phyloP scores from a whole-genome alignment of 139 green algal genomes.

The Yamagishiella unicocca region DNA sequence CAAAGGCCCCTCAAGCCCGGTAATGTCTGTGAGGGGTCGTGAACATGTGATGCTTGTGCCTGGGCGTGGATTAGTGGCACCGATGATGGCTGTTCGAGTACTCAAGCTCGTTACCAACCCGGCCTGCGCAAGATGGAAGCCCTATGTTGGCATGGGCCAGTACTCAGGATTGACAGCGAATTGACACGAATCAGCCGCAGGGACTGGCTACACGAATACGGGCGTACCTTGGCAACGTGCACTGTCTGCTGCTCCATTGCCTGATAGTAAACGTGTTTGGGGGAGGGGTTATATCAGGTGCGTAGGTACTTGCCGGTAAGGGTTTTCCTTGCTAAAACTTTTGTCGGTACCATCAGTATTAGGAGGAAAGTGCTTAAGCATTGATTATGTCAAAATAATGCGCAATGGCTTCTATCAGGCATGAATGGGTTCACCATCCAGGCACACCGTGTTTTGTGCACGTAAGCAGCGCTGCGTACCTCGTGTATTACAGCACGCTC shows the following conservation, averaged over 20 bases:
- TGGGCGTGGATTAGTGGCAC: slow-evolving; percentile 78
- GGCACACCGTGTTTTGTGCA: no score
- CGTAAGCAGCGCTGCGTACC: no score
- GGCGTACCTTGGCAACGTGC: slow-evolving; percentile 86
- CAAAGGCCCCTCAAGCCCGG: slow-evolving; percentile 66
- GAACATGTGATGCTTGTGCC: slow-evolving; percentile 12
- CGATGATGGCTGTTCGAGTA: slow-evolving; percentile 81
- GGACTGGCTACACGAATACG: no score
- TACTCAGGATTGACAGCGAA: no score
- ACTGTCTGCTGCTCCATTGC: slow-evolving; percentile 97
- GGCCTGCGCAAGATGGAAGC: slow-evolving; percentile 60
- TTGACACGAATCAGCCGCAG: no score
- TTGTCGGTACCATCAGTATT: no score
- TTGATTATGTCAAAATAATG: no score
- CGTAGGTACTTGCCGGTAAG: no score
- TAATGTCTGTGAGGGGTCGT: slow-evolving; percentile 45
- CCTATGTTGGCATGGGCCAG: background rate
- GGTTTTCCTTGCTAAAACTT: no score
- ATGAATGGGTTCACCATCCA: no score
- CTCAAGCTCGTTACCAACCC: slow-evolving; percentile 90
- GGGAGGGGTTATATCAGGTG: background rate
- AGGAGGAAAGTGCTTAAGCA: no score
- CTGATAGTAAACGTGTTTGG: background rate
- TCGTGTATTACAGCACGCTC: slow-evolving; percentile 92
- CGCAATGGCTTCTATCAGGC: no score